Evolutionary conservation across 2,329 filamentous ascomycete species (phyloP).

Genomic region (Cladorrhinum sp.): DNA sequence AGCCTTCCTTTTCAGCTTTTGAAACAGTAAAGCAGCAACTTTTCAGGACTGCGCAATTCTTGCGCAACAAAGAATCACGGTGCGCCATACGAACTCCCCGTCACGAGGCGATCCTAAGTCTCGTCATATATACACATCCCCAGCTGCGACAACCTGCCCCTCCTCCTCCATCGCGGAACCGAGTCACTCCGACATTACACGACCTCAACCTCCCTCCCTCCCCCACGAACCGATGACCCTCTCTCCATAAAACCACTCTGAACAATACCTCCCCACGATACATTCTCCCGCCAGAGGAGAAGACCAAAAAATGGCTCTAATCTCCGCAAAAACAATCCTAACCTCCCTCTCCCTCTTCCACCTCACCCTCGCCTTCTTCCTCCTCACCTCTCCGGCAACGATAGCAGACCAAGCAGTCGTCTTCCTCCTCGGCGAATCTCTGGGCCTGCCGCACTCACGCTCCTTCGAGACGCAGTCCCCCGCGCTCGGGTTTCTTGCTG

Average conservation of each 20-base stretch:
- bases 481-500: no score
- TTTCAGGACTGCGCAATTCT: neutral
- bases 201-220: no score
- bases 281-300: neutral
- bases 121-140: neutral
- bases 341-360: conserved; percentile 81
- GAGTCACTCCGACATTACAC: no score
- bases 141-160: neutral
- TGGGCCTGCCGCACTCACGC: conserved; percentile 69
- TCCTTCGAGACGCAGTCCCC: conserved; percentile 67
- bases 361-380: conserved; percentile 77
- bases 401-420: conserved; percentile 79
- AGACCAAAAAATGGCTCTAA: conserved; percentile 69
- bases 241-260: neutral
- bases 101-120: no score
- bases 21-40: neutral
- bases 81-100: neutral
- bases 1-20: neutral
- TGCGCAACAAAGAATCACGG: neutral
- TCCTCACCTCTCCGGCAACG: conserved; percentile 68
- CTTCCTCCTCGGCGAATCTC: conserved; percentile 76
- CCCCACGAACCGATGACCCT: no score
- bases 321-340: conserved; percentile 78
- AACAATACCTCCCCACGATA: neutral
- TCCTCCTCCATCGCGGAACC: neutral